phyloP scores from a whole-genome alignment of 2,329 filamentous ascomycete genomes.

The Trichophyton schoenleinii region DNA sequence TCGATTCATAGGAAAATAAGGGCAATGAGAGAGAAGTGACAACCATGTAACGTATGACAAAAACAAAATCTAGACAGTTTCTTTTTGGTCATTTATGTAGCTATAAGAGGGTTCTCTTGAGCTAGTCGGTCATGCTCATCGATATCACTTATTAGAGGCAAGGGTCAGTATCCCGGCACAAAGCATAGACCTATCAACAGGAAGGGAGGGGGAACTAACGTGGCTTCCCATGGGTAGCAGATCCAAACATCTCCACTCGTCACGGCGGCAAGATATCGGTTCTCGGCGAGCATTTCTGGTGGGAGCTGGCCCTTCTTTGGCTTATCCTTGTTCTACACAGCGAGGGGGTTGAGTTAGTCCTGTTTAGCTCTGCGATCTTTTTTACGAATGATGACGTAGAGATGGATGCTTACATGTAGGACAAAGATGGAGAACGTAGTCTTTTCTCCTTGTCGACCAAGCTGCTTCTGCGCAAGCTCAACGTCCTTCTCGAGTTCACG shows the following conservation, averaged over 20 bases:
- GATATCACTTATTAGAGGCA: conserved; percentile 49
- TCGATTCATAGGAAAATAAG: background rate
- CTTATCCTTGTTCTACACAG: conserved; percentile 83
- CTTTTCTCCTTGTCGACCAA: conserved; percentile 56
- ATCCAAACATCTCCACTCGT: conserved; percentile 96
- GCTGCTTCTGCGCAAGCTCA: conserved; percentile 59
- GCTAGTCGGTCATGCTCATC: conserved; percentile 76
- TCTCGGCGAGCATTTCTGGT: conserved; percentile 57
- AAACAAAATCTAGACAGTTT: too few relatives aligned
- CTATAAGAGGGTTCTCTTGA: conserved; percentile 7
- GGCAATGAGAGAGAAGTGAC: background rate
- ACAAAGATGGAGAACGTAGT: conserved; percentile 93
- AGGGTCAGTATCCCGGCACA: background rate
- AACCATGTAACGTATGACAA: background rate
- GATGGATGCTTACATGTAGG: conserved; percentile 57
- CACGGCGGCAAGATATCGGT: conserved; percentile 69
- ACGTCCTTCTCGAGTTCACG: conserved; percentile 92
- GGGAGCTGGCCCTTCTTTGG: conserved; percentile 81
- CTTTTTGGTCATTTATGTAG: background rate
- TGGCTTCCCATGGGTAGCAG: conserved; percentile 97
- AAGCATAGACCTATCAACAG: background rate
- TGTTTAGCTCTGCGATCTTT: background rate
- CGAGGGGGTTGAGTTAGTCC: background rate
- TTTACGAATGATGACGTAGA: background rate
- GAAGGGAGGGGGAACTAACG: conserved; percentile 31